phyloP scores from a whole-genome alignment of 2,329 filamentous ascomycete genomes.

The Rosellinia necatrix region DNA sequence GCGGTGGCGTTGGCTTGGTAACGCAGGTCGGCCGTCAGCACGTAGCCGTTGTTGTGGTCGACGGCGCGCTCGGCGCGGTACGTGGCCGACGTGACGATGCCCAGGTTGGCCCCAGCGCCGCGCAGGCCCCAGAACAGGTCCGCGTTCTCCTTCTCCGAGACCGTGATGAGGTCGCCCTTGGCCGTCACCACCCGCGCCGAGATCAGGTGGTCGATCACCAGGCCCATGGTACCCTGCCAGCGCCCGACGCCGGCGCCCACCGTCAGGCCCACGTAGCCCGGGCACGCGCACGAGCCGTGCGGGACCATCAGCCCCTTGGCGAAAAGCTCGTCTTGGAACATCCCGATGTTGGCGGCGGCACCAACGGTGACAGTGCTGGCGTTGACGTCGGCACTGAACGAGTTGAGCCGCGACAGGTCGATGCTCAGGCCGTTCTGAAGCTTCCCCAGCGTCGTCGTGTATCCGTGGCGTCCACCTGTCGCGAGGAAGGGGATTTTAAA shows the following conservation, averaged over 20 bases:
- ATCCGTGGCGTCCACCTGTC: too few species aligned
- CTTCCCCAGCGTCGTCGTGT: too few species aligned
- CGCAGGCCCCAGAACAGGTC: conserved; percentile 26
- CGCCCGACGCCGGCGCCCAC: conserved; percentile 35
- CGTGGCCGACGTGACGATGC: conserved; percentile 25
- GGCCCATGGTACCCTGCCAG: conserved; percentile 29
- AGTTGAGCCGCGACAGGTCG: too few species aligned
- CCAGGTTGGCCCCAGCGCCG: conserved; percentile 25
- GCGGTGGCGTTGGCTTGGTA: neutral
- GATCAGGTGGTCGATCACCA: conserved; percentile 37
- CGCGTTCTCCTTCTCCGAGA: conserved; percentile 19
- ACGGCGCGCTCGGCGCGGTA: conserved; percentile 27
- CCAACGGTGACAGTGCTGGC: too few species aligned
- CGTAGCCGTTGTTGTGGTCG: conserved; percentile 18
- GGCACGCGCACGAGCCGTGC: conserved; percentile 24
- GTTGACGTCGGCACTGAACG: too few species aligned
- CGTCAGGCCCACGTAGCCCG: conserved; percentile 28
- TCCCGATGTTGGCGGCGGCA: too few species aligned
- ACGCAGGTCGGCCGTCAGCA: neutral
- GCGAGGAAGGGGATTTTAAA: too few species aligned
- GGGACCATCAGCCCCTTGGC: too few species aligned
- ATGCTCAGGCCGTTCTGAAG: too few species aligned
- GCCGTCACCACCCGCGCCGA: conserved; percentile 36
- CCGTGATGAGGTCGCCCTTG: conserved; percentile 28
- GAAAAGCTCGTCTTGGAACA: too few species aligned